Evolutionary conservation across 768 basidiomycete species (phyloP), one percentile per base, ranked within the genome.

Genomic region (Serendipita vermifera): DNA sequence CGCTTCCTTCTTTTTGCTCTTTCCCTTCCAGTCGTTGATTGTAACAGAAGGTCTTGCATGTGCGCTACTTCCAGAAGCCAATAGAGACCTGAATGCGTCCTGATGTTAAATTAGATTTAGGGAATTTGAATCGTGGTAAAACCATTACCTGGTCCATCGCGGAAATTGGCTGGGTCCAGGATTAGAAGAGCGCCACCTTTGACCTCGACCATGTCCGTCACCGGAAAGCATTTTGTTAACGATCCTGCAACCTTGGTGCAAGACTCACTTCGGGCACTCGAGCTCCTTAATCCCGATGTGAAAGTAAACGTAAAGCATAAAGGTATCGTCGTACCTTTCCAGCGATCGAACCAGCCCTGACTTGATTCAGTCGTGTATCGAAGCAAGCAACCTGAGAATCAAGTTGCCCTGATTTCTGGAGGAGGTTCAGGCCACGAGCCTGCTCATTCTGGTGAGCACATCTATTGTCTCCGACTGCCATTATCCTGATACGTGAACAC

Each of bases 391-490:
- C 78, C 84, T 65, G 75, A 70, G 56, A 75, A 77, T 22, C 81
- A 80, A 64, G 89, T 91, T 38, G 78, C 84, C 2, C 71, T 91
- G 13, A 73, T 91, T 62, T 88, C 85, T 62, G 88, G 88, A 6
- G 88, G 89, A 3, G 88, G 89, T 31, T 80, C 83, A 24, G 87
- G 93, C 3, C 93, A 96, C 65, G 93, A 96, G 64, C 93, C 93
- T 5, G 79, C 90, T 14, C 90, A 92, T 69, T 79, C 87, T 3
- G 86, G 80, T 1, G 46, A 31, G 38, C 38, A 43, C 13, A 24
- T 38, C 17, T 55, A 20, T 17, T 26, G 24, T 14, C 46, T 33
- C 58, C 29, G 24, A 33, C 9, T 53, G 22, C 5, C n/a, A 40
- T 15, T 65, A 38, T 20, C 17, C 14, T 11, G 9, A 6, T 60